Base-by-base conservation (phyloP, 495 filamentous ascomycete genomes). In the Penicillium mononematosum region DNA sequence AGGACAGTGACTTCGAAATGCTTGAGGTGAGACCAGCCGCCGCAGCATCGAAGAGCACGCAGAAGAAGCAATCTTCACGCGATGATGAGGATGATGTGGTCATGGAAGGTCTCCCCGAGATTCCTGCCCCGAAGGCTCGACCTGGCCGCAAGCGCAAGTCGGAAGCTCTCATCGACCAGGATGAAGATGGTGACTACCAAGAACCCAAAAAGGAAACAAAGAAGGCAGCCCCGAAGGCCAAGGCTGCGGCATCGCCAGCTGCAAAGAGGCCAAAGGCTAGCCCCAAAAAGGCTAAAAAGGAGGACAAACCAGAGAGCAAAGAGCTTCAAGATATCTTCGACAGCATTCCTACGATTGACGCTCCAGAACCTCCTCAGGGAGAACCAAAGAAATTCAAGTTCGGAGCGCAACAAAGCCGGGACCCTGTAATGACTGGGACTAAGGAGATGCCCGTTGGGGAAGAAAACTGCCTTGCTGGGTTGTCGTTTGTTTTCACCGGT, bases 401-500 rank as follows among this genome's bases (percentile, higher is more conserved):
- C 74, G 73, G 66, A 72, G 81, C 70, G 43, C 58, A 85, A 80
- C 72, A 74, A 76, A 55, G 82, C 69, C 47, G 72, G 44, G 80
- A 86, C 5, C 83, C 88, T 39, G 84, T 81, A 31, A 81, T 80
- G 45, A 78, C 83, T 36, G 87, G 82, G 22, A 75, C 81, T 14
- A 83, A 78, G 53, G 90, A 92, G n/a, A 73, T 94, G 50, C 94
- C 94, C 11, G 79, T 80, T 27, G 94, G 94, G 8, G 87, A 84
- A 50, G 89, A 94, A 16, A 92, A 97, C 61, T 99, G 94, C 68
- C 80, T 99, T 48, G 85, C 89, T 43, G 95, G 94, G n/a, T 76
- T 98, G 56, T 85, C 85, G 0, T 99, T 99, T 63, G 94, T 99
- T n/a, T 99, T 99, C 59, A 98, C 94, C 14, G 94, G 94, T 22